These are phyloP conservation scores for Serendipita vermifera DNA, from an alignment of 768 basidiomycete species.

Conservation along the genomic window DNA sequence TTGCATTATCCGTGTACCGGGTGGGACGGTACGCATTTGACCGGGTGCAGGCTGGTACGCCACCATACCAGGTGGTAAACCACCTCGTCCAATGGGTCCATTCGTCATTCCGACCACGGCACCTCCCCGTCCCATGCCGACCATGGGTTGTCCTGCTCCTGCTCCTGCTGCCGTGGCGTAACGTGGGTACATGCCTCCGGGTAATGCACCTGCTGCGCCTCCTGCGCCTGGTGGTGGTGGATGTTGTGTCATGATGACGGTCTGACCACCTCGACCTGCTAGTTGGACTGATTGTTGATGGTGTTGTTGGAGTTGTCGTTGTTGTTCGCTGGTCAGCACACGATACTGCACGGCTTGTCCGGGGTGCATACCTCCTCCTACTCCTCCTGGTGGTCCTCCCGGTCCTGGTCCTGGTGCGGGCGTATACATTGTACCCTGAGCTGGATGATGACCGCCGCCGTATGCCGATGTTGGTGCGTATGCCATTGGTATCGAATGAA, in stretches of 20 bases:
- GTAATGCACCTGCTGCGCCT: constrained; percentile 20
- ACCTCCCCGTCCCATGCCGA: too few species aligned
- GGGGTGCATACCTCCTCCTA: constrained; percentile 24
- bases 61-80: not conserved
- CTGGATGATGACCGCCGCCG: too few species aligned
- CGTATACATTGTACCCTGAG: constrained; percentile 21
- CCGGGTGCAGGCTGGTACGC: not conserved
- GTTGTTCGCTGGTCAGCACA: constrained; percentile 19
- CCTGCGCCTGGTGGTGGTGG: constrained; percentile 17
- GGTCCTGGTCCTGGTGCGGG: constrained; percentile 28
- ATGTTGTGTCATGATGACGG: constrained; percentile 17
- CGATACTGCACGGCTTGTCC: constrained; percentile 20
- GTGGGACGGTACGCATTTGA: not conserved
- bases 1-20: not conserved
- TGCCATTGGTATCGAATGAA: too few species aligned
- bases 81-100: not conserved
- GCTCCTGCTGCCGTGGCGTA: not conserved
- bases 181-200: constrained; percentile 13
- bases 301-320: constrained; percentile 16
- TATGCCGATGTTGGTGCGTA: too few species aligned
- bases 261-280: constrained; percentile 21
- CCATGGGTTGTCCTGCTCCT: too few species aligned
- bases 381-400: constrained; percentile 29
- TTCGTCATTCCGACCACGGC: not conserved
- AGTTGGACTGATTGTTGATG: constrained; percentile 16